Base-by-base conservation (phyloP, 1,284 basidiomycete species). In the Sporisorium graminicola region DNA sequence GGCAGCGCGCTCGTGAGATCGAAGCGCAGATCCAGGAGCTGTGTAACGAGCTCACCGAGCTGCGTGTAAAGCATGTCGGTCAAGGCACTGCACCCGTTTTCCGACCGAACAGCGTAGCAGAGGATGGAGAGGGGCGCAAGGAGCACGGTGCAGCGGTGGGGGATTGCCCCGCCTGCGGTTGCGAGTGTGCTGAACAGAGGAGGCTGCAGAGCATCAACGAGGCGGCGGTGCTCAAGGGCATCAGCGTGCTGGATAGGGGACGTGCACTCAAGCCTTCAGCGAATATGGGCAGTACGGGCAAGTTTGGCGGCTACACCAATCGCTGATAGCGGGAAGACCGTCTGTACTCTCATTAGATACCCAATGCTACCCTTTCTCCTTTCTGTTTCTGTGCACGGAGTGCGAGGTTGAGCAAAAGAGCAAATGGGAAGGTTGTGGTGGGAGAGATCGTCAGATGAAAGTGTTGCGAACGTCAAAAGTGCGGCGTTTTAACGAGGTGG, bases 201-300 rank as follows among this genome's bases (percentile, higher is more conserved):
- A 27, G 79, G 16, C 42, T 74, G 67, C 77, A 80, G 54, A 74
- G 74, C 47, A 64, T 80, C 52, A 80, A 80, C 57, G 79, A 78
- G 43, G 77, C 72, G 12, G 79, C 79, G 10, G 66, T 80, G 47
- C 58, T 80, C 7, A 78, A 78, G 55, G 79, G 79, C 3, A 50
- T 78, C 64, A 77, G 77, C 46, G 74, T 78, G 26, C 58, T 80
- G 20, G 76, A 80, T 20, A 47, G 79, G 22, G 79, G 79, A 1
- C 55, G 79, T 22, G 77, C 76, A 49, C 65, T 80, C 52, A 78
- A 78, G 65, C 72, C 75, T 1, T 58, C 53, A 20, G 20, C 55
- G n/a, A 74, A 74, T 22, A 51, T 68, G 62, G 73, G 73, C 31
- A 74, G 67, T 43, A 65, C 62, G 16, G 74, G 74, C 57, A 77